Evolutionary conservation across 768 basidiomycete genomes (phyloP).

Genomic region (Termitomyces sp.): DNA sequence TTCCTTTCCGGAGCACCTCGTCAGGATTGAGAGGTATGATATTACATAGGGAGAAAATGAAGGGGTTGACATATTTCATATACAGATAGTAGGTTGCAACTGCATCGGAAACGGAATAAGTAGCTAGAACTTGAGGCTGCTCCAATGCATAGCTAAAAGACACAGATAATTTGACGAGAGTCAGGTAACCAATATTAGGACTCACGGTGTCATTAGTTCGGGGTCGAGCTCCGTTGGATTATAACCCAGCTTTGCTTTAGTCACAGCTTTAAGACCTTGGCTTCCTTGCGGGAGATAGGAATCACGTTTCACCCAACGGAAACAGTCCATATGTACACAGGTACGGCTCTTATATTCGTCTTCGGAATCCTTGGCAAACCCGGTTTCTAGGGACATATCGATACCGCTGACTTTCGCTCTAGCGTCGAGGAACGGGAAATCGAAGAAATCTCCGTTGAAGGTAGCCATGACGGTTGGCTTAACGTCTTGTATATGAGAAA

Average conservation of each 20-base stretch:
- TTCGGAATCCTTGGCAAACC: constrained; percentile 87
- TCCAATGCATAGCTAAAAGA: constrained; percentile 84
- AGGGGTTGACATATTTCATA: constrained; percentile 99
- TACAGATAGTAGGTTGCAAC: constrained; percentile 99
- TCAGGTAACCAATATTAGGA: constrained; percentile 10
- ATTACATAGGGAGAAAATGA: constrained; percentile 98
- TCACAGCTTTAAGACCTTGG: constrained; percentile 98
- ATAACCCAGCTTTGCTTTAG: constrained; percentile 93
- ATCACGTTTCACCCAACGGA: constrained; percentile 99
- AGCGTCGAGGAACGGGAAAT: constrained; percentile 94
- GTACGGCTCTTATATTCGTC: constrained; percentile 92
- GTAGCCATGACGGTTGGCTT: constrained; percentile 97
- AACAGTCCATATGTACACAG: constrained; percentile 98
- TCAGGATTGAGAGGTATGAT: constrained; percentile 97
- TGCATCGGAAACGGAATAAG: constrained; percentile 99
- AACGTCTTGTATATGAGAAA: constrained; percentile 88
- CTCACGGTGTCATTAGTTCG: constrained; percentile 98
- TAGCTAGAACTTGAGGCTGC: constrained; percentile 90
- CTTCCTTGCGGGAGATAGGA: constrained; percentile 98
- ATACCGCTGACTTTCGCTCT: constrained; percentile 85
- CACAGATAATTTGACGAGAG: neutral
- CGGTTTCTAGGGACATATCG: constrained; percentile 94
- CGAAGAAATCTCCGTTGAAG: constrained; percentile 99
- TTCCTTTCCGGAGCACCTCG: constrained; percentile 94
- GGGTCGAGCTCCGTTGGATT: constrained; percentile 97